A percentile compares a stretch with the other conserved stretches of the same genome.
Evolutionary conservation across 306 rosid genomes (phyloP).

Genomic region (Castanea sativa): DNA sequence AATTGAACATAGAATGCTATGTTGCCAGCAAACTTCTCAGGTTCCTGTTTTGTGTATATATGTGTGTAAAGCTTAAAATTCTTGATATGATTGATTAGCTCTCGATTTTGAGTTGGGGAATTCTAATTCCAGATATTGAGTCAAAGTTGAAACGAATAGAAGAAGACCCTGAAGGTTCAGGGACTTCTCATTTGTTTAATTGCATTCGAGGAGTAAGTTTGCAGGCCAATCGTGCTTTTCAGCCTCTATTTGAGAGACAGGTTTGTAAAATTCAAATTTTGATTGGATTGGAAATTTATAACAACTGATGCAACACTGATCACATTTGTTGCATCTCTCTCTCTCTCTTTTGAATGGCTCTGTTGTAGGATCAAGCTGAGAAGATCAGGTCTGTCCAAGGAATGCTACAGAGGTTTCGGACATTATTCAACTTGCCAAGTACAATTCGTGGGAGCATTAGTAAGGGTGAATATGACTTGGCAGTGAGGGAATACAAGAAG

Average conservation of each 20-base stretch:
- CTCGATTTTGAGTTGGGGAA: slow-evolving; percentile 27
- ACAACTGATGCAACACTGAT: slow-evolving; percentile 28
- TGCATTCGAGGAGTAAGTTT: slow-evolving; percentile 82
- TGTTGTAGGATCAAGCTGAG: slow-evolving; percentile 90
- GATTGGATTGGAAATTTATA: slow-evolving; percentile 16
- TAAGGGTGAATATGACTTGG: slow-evolving; percentile 98
- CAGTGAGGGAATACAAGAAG: slow-evolving; percentile 99
- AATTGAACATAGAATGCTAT: slow-evolving; percentile 9
- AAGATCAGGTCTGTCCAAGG: slow-evolving; percentile 98
- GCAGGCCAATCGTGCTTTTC: slow-evolving; percentile 91
- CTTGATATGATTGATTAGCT: neutral
- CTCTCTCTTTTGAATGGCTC: slow-evolving; percentile 13
- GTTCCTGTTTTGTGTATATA: slow-evolving; percentile 11
- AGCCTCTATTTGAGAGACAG: slow-evolving; percentile 97
- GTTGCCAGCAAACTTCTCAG: slow-evolving; percentile 1
- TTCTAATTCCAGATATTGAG: slow-evolving; percentile 69
- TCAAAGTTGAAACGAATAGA: slow-evolving; percentile 90
- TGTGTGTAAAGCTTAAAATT: slow-evolving; percentile 6
- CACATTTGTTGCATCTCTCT: slow-evolving; percentile 18
- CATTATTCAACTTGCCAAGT: slow-evolving; percentile 92
- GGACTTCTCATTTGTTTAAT: slow-evolving; percentile 80
- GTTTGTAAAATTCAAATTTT: slow-evolving; percentile 45
- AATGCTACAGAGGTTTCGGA: slow-evolving; percentile 97
- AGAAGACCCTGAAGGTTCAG: slow-evolving; percentile 98
- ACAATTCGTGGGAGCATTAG: slow-evolving; percentile 91